Base-by-base conservation (phyloP, 139 green algal species). In the Chlorella sp. region DNA sequence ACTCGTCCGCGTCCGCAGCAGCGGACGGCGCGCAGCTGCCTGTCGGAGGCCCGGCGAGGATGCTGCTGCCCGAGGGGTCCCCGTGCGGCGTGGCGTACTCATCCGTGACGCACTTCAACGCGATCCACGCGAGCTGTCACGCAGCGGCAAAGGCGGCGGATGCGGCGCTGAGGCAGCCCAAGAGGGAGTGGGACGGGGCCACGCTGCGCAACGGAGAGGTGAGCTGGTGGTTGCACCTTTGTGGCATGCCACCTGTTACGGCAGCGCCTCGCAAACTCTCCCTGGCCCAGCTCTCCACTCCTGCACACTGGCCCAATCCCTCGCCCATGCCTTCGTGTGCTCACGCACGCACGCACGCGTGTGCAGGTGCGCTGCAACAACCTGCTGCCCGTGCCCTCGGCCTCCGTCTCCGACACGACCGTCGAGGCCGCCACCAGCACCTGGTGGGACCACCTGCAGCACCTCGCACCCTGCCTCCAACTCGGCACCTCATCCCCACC, bases 141-240 rank as follows among this genome's bases (percentile, higher is more conserved):
- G 51, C 64, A 5, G 74, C 80, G 1, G 87, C 87, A 1, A 76
- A 80, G 29, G 69, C 77, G 10, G 87, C 87, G 17, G 87, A 92
- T 61, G 66, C 81, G 0, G 51, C 73, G 27, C 78, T 85, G 51
- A 67, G 78, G 2, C 42, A 69, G 51, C 81, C 87, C 17, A 92
- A 92, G 84, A 36, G 75, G 1, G 87, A 92, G 76, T 92, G 87
- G 87, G 85, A 91, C 31, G 87, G 87, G 0, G 87, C 87, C 17
- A 74, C 83, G 22, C 78, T 91, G 23, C 72, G 87, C 32, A 92
- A 92, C 74, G 85, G 80, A 34, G 85, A 80, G 27, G 90, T 87
- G 61, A 6, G 26, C 17, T 63, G 55, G 17, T n/a, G 14, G 17
- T 22, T 63, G 55, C 14, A 29, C 55, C 6, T 14, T 31, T 63